Base-by-base conservation (phyloP, 805 yeast species). In the Myxozyma kluyveri region DNA sequence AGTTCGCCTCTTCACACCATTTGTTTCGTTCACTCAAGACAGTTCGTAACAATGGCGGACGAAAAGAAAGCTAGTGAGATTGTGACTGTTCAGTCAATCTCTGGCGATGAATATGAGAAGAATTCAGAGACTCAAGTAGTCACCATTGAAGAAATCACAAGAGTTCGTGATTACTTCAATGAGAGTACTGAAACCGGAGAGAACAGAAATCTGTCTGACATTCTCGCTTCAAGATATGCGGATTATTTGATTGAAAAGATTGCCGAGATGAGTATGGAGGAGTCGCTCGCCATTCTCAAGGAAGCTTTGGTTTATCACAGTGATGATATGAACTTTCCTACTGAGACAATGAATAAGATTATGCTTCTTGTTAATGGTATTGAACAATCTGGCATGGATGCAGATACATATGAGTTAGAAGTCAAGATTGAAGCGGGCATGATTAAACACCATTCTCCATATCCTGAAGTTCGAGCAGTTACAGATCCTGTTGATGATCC, bases 381-480 rank as follows among this genome's bases (percentile, higher is more conserved):
- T 10, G 50, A 37, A 9, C 44, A 32, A 3, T 24, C 27, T 18
- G 43, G 41, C 21, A 3, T 17, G 26, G 43, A 39, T 22, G 27
- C 22, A 14, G 53, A 47, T 39, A 21, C 35, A 12, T 48, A 49
- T 26, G 44, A 42, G 4, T 37, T 52, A 10, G 53, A 48, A 6
- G 35, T 45, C 7, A 42, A 42, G 3, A 42, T 51, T 19, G 51
- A 54, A 27, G 56, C 56, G 6, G 42, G 45, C 14, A 32, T 54
- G 39, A 37, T 54, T 23, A 32, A 41, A 29, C 36, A 42, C 18
- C 55, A 51, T 26, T 54, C 58, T 24, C 84, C 85, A 3, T 81
- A 81, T 56, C 83, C 86, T 1, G 87, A 83, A 61, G 83, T 83
- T 12, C 68, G 87, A 35, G 81, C 86, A 7, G 77, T 83, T 18